Evolutionary conservation across 1,139 yeast genomes (phyloP), one percentile per base, ranked within the genome.

Genomic region (Schwanniomyces etchellsii): DNA sequence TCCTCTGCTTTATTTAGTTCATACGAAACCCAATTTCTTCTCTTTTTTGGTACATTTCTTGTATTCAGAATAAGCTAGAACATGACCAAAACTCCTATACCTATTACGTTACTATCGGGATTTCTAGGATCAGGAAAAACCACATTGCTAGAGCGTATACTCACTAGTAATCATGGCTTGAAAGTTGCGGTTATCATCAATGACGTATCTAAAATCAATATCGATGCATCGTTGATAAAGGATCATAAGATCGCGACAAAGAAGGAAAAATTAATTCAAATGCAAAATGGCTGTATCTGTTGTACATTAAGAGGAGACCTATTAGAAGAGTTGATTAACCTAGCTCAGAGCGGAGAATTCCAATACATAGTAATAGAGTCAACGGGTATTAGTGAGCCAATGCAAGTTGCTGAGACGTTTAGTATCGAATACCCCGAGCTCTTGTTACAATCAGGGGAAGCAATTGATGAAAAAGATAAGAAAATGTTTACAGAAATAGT

Each of bases 351-450:
- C 5, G 62, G 57, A 4, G 51, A 52, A 22, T 61, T 56, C 30
- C 60, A 67, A 26, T 66, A 67, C 38, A 60, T 67, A 24, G 50
- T 67, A 3, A 66, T 67, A 27, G 73, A 67, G 39, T 55, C 65
- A 7, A 62, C 72, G 2, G 72, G 73, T 23, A 60, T 67, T 16
- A 59, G 67, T 14, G 74, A 67, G 40, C 72, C 73, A 17, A 63
- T 64, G 70, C 70, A 64, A 39, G 70, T 66, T 11, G 73, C 74
- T 2, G 71, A 67, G 39, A 67, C 73, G 1, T 67, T 67, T 38
- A 58, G 70, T 2, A 48, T 55, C 11, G 70, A 67, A 36, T 63
- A 61, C 33, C 47, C 64, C 4, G 35, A 60, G 30, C 37, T 57
- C 4, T 45, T 48, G 21, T 40, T 51, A 3, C 40, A 40, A n/a